Base-by-base conservation (phyloP, 2,329 filamentous ascomycete genomes). In the Tympanopsis confertula region DNA sequence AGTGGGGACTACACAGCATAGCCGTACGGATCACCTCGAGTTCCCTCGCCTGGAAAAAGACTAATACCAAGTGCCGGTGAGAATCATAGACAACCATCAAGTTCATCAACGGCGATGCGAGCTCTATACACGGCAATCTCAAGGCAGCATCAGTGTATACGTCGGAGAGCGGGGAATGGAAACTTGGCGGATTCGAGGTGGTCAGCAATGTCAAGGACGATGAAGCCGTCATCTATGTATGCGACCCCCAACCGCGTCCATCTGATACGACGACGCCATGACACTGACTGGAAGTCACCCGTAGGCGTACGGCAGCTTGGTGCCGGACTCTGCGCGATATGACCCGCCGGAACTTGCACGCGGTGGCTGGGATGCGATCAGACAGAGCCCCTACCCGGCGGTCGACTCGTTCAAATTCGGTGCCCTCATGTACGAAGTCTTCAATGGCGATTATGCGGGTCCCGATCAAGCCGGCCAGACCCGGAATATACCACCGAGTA, bases 131-230 rank as follows among this genome's bases (percentile, higher is more conserved):
- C 51, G 91, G 88, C 36, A 86, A 77, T 49, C 66, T 98, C 38
- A 79, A 85, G 44, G 82, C 85, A 15, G 83, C 84, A 1, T 94
- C 89, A 0, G 71, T 98, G 45, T 98, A 88, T 58, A 91, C 86
- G 3, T 87, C 86, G 42, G 89, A 96, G 55, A 95, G 91, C 52
- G 91, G 91, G 41, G 91, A 98, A 61, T 98, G 91, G 91, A 96
- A 93, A 53, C 65, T 98, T 2, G 88, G 82, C 15, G 91, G 91
- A 1, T 94, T 98, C 48, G 91, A 98, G 47, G 74, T 94, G 4
- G 59, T 96, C 41, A 96, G 88, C 61, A 95, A 83, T 26, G 80
- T 95, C 62, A 96, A 95, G 51, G 91, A 96, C 41, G 88, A 96
- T 43, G 86, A 96, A 49, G 86, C 88, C 7, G 69, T 94, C 35